Percentiles rank a stretch among this genome's conserved stretches.
Evolutionary conservation across 371 early-diverging fungal genomes (phyloP).

Genomic region (Syncephalastrum monosporum): DNA sequence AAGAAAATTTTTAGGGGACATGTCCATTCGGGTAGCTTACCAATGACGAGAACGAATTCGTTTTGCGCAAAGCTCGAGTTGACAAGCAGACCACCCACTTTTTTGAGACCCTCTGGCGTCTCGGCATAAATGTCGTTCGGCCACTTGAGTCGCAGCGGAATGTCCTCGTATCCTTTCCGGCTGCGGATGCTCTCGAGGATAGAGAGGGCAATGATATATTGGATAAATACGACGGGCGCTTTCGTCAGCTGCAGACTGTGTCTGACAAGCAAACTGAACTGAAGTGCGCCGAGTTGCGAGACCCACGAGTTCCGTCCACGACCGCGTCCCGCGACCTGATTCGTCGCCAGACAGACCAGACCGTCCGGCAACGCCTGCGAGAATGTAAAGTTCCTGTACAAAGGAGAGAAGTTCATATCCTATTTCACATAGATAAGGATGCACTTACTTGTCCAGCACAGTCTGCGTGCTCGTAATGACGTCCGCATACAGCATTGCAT

Average conservation of each 20-base stretch:
- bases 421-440: background rate
- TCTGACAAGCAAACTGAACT: constrained; percentile 78
- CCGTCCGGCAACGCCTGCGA: constrained; percentile 71
- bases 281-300: constrained; percentile 86
- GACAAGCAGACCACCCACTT: constrained; percentile 86
- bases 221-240: constrained; percentile 79
- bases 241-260: constrained; percentile 60
- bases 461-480: constrained; percentile 88
- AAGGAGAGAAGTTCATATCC: background rate
- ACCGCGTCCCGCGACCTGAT: constrained; percentile 81
- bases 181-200: constrained; percentile 76
- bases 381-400: constrained; percentile 61
- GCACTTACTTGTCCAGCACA: constrained; percentile 73
- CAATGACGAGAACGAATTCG: constrained; percentile 80
- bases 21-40: constrained; percentile 30
- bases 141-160: constrained; percentile 91
- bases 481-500: constrained; percentile 72
- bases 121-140: constrained; percentile 93
- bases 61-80: constrained; percentile 71
- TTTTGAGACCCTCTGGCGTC: constrained; percentile 51
- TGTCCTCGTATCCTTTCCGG: constrained; percentile 70
- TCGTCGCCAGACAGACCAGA: constrained; percentile 72
- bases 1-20: background rate
- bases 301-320: constrained; percentile 94
- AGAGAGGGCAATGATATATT: constrained; percentile 86